Percentiles rank a stretch among this genome's conserved stretches.
These are phyloP conservation scores for Suillus sp. DNA, from an alignment of 768 basidiomycete species.

Conservation along the genomic window DNA sequence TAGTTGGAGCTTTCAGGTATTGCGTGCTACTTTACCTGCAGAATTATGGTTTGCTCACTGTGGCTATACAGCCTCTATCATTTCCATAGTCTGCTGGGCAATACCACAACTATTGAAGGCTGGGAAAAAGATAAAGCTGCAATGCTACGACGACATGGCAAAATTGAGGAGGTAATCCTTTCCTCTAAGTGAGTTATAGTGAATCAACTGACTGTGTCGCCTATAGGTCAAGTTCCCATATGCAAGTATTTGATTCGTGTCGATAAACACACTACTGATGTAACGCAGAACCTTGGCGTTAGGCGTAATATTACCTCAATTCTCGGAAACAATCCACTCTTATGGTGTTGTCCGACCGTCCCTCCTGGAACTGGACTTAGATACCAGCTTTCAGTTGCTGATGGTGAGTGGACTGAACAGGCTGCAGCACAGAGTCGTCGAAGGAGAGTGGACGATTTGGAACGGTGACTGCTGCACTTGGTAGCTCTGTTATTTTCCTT, in stretches of 20 bases:
- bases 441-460: conserved; percentile 14
- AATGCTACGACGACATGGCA: conserved; percentile 80
- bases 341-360: conserved; percentile 84
- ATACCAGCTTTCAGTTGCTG: conserved; percentile 68
- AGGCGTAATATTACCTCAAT: conserved; percentile 74
- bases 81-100: conserved; percentile 70
- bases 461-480: conserved; percentile 4
- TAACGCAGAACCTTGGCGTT: conserved; percentile 71
- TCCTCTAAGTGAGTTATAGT: neutral
- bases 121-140: conserved; percentile 98
- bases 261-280: conserved; percentile 15
- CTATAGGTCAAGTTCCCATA: conserved; percentile 89
- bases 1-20: conserved; percentile 91
- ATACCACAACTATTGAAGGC: conserved; percentile 94
- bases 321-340: conserved; percentile 69
- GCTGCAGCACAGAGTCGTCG: conserved; percentile 22
- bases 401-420: conserved; percentile 74
- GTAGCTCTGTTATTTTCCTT: conserved; percentile 13
- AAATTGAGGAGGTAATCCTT: conserved; percentile 68
- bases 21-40: conserved; percentile 9
- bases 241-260: conserved; percentile 45
- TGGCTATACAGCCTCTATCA: conserved; percentile 76
- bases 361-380: conserved; percentile 73
- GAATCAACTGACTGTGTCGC: conserved; percentile 6
- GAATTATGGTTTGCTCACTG: conserved; percentile 14